Evolutionary conservation across 352 stramenopile species (phyloP), one percentile per base, ranked within the genome.

Genomic region (Phytophthora idaei): DNA sequence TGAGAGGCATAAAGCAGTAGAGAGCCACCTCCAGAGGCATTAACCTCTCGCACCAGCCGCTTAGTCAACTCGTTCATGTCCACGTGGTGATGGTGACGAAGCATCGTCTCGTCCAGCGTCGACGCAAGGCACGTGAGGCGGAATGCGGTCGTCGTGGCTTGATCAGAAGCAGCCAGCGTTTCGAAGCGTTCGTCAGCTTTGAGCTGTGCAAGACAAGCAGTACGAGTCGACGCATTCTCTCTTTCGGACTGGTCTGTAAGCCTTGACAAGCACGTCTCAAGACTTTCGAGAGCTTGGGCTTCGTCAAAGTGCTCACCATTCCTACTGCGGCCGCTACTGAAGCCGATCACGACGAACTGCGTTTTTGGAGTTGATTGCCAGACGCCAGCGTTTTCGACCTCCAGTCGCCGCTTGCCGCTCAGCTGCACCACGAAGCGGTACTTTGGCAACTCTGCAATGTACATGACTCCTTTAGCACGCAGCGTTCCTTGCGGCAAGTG

Each of bases 81-180:
- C 41, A 92, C 73, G 48, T 90, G 82, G 63, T 92, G 81, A 51
- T 87, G 81, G 53, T 92, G 84, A 17, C 80, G 81, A 62, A 92
- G 71, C 78, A 90, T 89, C 10, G 79, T 69, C 42, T 82, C 78
- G 56, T 89, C 71, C 36, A 90, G 64, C 7, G 74, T 71, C 11
- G 77, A 80, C 7, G 77, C 67, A 4, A 81, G 84, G 47, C 82
- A 89, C 25, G 50, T 63, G 3, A 92, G 66, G 1, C 80, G 81
- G 37, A 92, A 92, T 25, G 48, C 70, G 7, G 71, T 61, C 15
- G 52, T 66, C 15, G 50, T 65, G 12, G 42, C 37, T 55, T 64
- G 32, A 14, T 58, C 48, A 27, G 36, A 39, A 12, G 15, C 29
- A 2, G 25, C 12, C 41, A 76, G 49, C 21, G 25, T 57, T 21